A percentile compares a stretch with the other conserved stretches of the same genome.
These are phyloP conservation scores for Pseudogymnoascus sp. DNA, from an alignment of 2,329 filamentous ascomycete species.

Conservation along the genomic window DNA sequence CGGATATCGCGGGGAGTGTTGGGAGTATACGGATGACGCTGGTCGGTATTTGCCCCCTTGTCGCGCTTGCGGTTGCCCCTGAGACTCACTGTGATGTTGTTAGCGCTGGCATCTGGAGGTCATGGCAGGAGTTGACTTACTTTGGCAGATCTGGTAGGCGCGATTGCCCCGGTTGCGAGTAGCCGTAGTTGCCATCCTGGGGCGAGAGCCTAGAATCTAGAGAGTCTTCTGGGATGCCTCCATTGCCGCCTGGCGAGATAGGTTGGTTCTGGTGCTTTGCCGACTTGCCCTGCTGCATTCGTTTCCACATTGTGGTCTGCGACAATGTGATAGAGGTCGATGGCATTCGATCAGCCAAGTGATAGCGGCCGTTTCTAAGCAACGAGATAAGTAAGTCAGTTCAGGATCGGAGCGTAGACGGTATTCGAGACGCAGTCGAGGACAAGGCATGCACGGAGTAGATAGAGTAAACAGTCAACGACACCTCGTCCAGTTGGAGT, in stretches of 20 bases:
- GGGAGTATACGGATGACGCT: slow-evolving; percentile 55
- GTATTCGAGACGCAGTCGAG: not conserved
- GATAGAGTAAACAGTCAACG: not conserved
- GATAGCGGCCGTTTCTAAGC: not conserved
- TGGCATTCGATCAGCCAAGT: slow-evolving; percentile 8
- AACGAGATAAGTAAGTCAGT: not conserved
- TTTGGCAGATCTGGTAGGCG: slow-evolving; percentile 32
- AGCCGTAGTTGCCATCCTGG: slow-evolving; percentile 11
- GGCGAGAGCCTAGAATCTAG: not conserved
- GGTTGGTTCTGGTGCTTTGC: not conserved
- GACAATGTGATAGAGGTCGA: slow-evolving; percentile 5
- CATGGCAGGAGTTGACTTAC: slow-evolving; percentile 23
- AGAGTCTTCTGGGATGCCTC: not conserved
- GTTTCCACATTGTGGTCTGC: slow-evolving; percentile 44
- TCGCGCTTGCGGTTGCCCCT: slow-evolving; percentile 13
- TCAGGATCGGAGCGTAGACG: not conserved
- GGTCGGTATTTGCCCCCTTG: slow-evolving; percentile 34
- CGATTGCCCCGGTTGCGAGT: slow-evolving; percentile 17
- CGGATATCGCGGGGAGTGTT: slow-evolving; percentile 36
- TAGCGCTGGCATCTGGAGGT: not conserved
- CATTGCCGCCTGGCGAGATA: slow-evolving; percentile 1
- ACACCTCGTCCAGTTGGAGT: not conserved
- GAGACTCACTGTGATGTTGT: slow-evolving; percentile 11
- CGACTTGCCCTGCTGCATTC: slow-evolving; percentile 30
- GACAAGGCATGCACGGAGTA: not conserved